phyloP scores from a whole-genome alignment of 306 rosid species.

The Fagus crenata region DNA sequence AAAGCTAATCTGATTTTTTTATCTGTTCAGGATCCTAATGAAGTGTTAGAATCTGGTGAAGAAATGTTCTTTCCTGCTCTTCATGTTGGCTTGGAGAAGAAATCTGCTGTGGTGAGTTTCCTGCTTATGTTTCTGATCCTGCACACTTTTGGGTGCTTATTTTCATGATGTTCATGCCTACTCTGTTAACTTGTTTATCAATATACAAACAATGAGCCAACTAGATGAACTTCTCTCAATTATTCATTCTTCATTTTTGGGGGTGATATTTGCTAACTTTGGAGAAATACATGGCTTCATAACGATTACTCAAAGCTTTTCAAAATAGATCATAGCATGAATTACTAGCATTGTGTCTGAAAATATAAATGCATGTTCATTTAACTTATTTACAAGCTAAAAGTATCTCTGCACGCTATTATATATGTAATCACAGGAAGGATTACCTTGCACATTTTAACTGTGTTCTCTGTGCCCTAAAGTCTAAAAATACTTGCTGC shows the following conservation, averaged over 20 bases:
- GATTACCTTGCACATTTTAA: neutral
- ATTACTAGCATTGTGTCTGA: neutral
- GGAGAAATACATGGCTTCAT: neutral
- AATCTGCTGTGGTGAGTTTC: slow-evolving; percentile 79
- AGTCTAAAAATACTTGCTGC: neutral
- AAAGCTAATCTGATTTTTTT: slow-evolving; percentile 18
- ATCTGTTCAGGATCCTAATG: slow-evolving; percentile 60
- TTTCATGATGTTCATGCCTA: slow-evolving; percentile 1
- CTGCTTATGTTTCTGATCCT: slow-evolving; percentile 24
- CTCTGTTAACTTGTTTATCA: neutral
- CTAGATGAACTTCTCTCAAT: neutral
- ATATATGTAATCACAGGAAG: neutral
- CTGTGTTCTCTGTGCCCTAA: neutral
- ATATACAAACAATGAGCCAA: neutral
- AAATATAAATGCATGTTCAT: neutral
- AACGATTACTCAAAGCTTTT: neutral
- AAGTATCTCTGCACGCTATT: neutral
- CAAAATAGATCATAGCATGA: neutral
- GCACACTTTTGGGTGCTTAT: neutral
- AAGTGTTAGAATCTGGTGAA: slow-evolving; percentile 76
- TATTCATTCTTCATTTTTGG: neutral
- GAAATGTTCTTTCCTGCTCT: slow-evolving; percentile 90
- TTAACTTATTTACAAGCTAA: neutral
- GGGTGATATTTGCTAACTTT: neutral
- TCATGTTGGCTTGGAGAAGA: slow-evolving; percentile 59